Conservation (phyloP, 78 protist genomes). For the Dictyostelium capitatum region DNA sequence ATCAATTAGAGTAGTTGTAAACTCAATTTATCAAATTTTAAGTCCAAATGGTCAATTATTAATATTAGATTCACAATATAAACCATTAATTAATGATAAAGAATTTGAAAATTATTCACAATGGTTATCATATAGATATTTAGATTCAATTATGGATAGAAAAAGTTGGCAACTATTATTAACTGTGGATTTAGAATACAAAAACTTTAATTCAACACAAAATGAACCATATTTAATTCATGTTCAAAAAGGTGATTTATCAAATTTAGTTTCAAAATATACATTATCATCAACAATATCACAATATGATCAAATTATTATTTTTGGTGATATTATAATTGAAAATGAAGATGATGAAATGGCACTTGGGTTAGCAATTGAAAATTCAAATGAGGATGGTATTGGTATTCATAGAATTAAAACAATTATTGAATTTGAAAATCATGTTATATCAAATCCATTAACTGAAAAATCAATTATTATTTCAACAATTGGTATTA, state of each 20-base stretch:
- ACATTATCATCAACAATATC: too few species aligned
- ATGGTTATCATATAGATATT: constrained; percentile 16
- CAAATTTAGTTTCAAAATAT: too few species aligned
- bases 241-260: too few species aligned
- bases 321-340: not conserved
- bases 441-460: not conserved
- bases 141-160: not conserved
- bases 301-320: not conserved
- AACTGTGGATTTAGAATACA: not conserved
- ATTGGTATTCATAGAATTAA: not conserved
- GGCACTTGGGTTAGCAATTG: not conserved
- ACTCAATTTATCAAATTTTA: not conserved
- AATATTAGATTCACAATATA: not conserved
- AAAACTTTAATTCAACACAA: not conserved
- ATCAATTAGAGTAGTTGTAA: not conserved
- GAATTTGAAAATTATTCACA: constrained; percentile 30
- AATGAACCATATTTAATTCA: not conserved
- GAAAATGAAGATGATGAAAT: not conserved
- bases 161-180: not conserved
- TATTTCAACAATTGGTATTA: not conserved
- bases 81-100: not conserved
- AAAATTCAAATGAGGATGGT: not conserved
- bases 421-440: not conserved
- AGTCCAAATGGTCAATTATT: constrained; percentile 41
- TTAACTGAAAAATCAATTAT: not conserved